A percentile compares a stretch with the other conserved stretches of the same genome.
phyloP scores from a whole-genome alignment of 164 flowering plant species.

The Magnolia changhungtana region DNA sequence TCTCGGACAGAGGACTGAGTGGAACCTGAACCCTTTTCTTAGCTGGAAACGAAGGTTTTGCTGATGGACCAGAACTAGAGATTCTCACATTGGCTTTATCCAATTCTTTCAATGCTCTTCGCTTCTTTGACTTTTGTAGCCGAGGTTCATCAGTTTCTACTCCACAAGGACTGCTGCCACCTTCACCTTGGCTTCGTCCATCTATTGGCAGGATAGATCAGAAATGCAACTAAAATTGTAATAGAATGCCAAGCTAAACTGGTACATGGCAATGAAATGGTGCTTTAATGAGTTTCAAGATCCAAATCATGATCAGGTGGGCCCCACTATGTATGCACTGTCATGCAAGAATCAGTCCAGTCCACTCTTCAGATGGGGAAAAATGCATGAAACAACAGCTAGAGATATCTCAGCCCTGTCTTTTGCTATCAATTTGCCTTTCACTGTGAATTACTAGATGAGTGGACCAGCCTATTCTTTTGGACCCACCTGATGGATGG shows the following conservation, averaged over 20 bases:
- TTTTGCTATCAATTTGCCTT: too few species aligned
- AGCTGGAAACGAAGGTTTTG: constrained; percentile 66
- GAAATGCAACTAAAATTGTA: background rate
- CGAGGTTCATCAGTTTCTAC: constrained; percentile 10
- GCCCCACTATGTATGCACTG: too few species aligned
- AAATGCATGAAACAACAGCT: too few species aligned
- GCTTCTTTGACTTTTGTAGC: constrained; percentile 16
- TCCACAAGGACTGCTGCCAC: constrained; percentile 10
- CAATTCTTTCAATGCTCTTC: constrained; percentile 14
- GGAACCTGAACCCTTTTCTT: constrained; percentile 93
- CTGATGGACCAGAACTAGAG: constrained; percentile 20
- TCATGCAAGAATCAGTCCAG: too few species aligned
- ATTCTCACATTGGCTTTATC: constrained; percentile 13
- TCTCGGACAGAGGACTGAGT: constrained; percentile 43
- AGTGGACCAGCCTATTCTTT: too few species aligned
- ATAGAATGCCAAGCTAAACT: background rate
- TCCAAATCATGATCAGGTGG: background rate
- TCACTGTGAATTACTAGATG: too few species aligned
- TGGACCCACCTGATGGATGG: too few species aligned
- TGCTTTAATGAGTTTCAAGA: background rate
- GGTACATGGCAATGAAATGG: background rate
- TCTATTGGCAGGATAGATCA: constrained; percentile 22
- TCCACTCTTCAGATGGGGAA: too few species aligned
- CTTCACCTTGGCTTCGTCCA: constrained; percentile 30
- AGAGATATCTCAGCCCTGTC: too few species aligned